A percentile compares a stretch with the other conserved stretches of the same genome.
phyloP scores from a whole-genome alignment of 1,139 yeast genomes.

The Oligophagozyma castellii region DNA sequence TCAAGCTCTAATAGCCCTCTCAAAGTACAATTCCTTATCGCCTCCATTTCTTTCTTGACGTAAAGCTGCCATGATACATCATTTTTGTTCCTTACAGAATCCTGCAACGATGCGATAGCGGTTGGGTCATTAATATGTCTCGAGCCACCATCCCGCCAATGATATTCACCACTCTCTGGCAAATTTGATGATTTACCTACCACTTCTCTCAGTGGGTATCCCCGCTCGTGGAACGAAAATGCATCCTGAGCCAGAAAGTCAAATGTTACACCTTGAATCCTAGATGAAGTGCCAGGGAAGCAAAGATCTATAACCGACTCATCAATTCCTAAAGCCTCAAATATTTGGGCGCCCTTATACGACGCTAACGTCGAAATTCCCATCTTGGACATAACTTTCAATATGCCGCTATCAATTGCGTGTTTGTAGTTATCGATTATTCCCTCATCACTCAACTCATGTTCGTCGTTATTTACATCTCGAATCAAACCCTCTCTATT shows the following conservation, averaged over 20 bases:
- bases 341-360: conserved; percentile 96
- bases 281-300: conserved; percentile 93
- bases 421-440: conserved; percentile 66
- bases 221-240: conserved; percentile 82
- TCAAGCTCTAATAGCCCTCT: conserved; percentile 91
- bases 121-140: conserved; percentile 89
- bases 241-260: conserved; percentile 97
- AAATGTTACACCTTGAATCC: conserved; percentile 91
- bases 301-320: conserved; percentile 91
- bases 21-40: conserved; percentile 81
- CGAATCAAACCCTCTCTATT: conserved; percentile 66
- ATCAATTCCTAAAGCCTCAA: conserved; percentile 93
- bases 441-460: conserved; percentile 37
- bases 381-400: conserved; percentile 98
- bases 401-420: conserved; percentile 79
- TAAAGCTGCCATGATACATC: conserved; percentile 86
- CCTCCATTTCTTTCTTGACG: conserved; percentile 80
- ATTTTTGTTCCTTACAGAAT: conserved; percentile 92
- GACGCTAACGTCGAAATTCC: conserved; percentile 96
- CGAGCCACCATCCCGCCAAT: conserved; percentile 98
- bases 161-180: conserved; percentile 94
- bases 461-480: conserved; percentile 29
- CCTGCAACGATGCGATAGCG: conserved; percentile 90
- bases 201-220: conserved; percentile 68
- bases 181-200: conserved; percentile 53